Evolutionary conservation across 2,329 filamentous ascomycete species (phyloP).

Genomic region (Penicillium sp.): DNA sequence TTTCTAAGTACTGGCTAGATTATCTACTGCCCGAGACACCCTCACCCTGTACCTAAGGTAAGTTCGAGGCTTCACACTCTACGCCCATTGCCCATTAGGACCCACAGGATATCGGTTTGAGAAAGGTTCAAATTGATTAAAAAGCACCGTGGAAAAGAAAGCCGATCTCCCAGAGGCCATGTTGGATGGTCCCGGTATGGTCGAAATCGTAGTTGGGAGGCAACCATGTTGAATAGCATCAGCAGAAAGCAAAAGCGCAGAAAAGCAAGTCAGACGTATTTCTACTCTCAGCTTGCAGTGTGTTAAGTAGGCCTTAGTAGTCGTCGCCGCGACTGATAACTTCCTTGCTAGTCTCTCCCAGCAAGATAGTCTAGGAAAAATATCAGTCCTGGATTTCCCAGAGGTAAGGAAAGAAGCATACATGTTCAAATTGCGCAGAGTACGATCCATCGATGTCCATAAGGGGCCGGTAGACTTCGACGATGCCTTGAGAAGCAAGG

Average conservation of each 20-base stretch:
- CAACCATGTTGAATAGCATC: constrained; percentile 8
- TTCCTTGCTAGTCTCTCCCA: constrained; percentile 47
- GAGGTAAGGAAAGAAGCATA: constrained; percentile 21
- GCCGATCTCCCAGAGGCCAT: not conserved
- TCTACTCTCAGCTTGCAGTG: not conserved
- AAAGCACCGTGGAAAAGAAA: not conserved
- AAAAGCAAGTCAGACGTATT: not conserved
- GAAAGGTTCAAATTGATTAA: not conserved
- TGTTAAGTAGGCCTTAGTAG: constrained; percentile 37
- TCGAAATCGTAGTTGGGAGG: not conserved
- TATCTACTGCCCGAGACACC: not conserved
- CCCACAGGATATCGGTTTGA: not conserved
- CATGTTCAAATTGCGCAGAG: constrained; percentile 61
- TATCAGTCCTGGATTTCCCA: constrained; percentile 6
- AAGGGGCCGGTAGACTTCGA: constrained; percentile 56
- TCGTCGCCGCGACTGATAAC: constrained; percentile 52
- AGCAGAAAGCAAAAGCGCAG: not conserved
- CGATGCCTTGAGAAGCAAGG: constrained; percentile 54
- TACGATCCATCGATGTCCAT: constrained; percentile 58
- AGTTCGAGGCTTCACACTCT: not conserved
- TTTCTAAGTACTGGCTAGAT: not conserved
- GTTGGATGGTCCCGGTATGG: constrained; percentile 3
- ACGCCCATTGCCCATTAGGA: not conserved
- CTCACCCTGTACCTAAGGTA: not conserved
- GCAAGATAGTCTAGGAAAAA: constrained; percentile 44